A percentile compares a stretch with the other conserved stretches of the same genome.
These are phyloP conservation scores for Phaeoacremonium minimum DNA, from an alignment of 2,329 filamentous ascomycete genomes.

Conservation along the genomic window DNA sequence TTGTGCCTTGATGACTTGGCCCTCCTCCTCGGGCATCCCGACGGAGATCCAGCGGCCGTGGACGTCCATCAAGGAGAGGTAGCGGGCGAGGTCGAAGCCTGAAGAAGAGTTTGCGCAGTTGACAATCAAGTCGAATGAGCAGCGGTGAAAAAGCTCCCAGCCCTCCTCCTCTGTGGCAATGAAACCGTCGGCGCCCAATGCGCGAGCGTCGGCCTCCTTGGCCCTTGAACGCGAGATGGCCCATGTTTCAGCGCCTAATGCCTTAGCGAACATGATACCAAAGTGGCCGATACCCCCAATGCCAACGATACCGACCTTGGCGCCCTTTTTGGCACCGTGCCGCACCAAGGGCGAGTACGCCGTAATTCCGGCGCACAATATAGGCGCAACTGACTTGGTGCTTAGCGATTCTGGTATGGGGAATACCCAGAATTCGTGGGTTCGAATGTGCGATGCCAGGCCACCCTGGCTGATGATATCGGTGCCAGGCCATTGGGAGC, in stretches of 20 bases:
- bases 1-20: slow-evolving; percentile 41
- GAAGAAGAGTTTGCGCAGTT: slow-evolving; percentile 32
- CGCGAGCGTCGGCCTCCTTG: slow-evolving; percentile 45
- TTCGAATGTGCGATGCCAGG: slow-evolving; percentile 30
- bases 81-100: slow-evolving; percentile 52
- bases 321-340: slow-evolving; percentile 58
- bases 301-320: slow-evolving; percentile 58
- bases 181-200: slow-evolving; percentile 46
- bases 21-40: slow-evolving; percentile 52
- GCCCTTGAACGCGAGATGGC: slow-evolving; percentile 44
- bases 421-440: slow-evolving; percentile 39
- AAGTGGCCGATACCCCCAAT: slow-evolving; percentile 71
- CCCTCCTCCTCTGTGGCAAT: slow-evolving; percentile 24
- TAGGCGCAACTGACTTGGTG: slow-evolving; percentile 55
- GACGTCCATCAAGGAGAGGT: slow-evolving; percentile 51
- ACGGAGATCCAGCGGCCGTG: slow-evolving; percentile 60
- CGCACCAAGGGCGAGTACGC: slow-evolving; percentile 54
- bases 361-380: slow-evolving; percentile 52
- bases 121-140: slow-evolving; percentile 48
- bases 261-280: slow-evolving; percentile 65
- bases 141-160: slow-evolving; percentile 43
- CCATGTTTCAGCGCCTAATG: slow-evolving; percentile 54
- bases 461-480: slow-evolving; percentile 59
- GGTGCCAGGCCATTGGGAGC: slow-evolving; percentile 19
- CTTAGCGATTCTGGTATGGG: slow-evolving; percentile 30